phyloP scores from a whole-genome alignment of 2,329 filamentous ascomycete species.

The Neodidymelliopsis sp. region DNA sequence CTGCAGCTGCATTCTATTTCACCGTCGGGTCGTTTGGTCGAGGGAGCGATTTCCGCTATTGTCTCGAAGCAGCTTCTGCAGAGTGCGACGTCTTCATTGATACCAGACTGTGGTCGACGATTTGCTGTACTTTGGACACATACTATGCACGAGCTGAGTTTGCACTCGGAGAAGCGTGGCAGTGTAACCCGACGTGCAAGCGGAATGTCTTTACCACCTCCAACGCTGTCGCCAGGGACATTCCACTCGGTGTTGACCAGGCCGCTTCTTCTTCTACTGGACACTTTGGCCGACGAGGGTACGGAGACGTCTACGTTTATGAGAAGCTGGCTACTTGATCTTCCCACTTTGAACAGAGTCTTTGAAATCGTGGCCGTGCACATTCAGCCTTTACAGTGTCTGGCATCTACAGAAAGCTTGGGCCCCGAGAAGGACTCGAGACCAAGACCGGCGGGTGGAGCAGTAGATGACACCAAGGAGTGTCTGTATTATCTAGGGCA shows the following conservation, averaged over 20 bases:
- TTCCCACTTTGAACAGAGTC: constrained; percentile 61
- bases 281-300: constrained; percentile 75
- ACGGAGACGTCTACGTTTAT: constrained; percentile 79
- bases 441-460: neutral
- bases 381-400: constrained; percentile 42
- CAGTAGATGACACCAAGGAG: constrained; percentile 73
- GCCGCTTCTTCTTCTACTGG: constrained; percentile 82
- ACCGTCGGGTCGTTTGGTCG: constrained; percentile 73
- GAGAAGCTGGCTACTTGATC: constrained; percentile 78
- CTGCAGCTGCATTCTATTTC: constrained; percentile 86
- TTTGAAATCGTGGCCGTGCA: constrained; percentile 47
- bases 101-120: constrained; percentile 67
- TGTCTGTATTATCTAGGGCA: constrained; percentile 81
- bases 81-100: neutral
- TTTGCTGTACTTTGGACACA: constrained; percentile 87
- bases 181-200: constrained; percentile 37
- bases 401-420: constrained; percentile 29
- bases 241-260: constrained; percentile 79
- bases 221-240: constrained; percentile 55
- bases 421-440: constrained; percentile 13
- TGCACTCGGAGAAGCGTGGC: constrained; percentile 46
- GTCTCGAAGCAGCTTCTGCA: constrained; percentile 47
- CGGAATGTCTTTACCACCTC: constrained; percentile 38
- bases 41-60: constrained; percentile 78
- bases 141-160: constrained; percentile 56